Base-by-base conservation (phyloP, 805 yeast genomes). In the Suhomyces prunicola region DNA sequence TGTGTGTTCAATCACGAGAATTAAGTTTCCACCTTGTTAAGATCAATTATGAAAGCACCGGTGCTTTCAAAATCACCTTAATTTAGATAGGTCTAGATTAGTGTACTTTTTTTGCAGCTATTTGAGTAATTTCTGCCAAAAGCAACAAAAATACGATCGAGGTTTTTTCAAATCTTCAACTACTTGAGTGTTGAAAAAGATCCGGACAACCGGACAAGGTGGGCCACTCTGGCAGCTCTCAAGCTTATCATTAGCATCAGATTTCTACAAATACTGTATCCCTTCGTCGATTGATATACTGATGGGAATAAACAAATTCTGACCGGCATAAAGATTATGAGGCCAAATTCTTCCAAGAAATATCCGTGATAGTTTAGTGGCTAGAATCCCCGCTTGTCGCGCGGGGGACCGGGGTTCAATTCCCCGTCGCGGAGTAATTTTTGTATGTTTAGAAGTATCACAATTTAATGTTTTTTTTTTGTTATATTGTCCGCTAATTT, bases 381-480 rank as follows among this genome's bases (percentile, higher is more conserved):
- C 50, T 47, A 47, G 50, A 47, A 47, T 47, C 41, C 41, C 50
- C 50, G 50, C 50, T 47, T 47, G 50, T 47, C 50, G 50, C 50
- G 50, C 26, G 50, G 50, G 41, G 41, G 50, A 47, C 50, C 50
- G 50, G 50, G 50, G 50, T 47, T 47, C 50, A 47, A 47, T 47
- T 47, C 50, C 50, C 50, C 50, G 50, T 47, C 50, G 46, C 50
- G 50, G 50, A 47, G n/a, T n/a, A n/a, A n/a, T n/a, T n/a, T n/a
- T n/a, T n/a, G n/a, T n/a, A n/a, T n/a, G n/a, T n/a, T n/a, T n/a
- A n/a, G n/a, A n/a, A 29, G 33, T 10, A 29, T 10, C 12, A 12
- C 33, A 29, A 29, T 29, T 39, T 17, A 15, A 15, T 27, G 17
- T 29, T 12, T 6, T 26, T 12, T 6, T 26, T 9, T 6, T 46